These are phyloP conservation scores for Trichoderma erinaceum DNA, from an alignment of 495 filamentous ascomycete genomes.

Conservation along the genomic window DNA sequence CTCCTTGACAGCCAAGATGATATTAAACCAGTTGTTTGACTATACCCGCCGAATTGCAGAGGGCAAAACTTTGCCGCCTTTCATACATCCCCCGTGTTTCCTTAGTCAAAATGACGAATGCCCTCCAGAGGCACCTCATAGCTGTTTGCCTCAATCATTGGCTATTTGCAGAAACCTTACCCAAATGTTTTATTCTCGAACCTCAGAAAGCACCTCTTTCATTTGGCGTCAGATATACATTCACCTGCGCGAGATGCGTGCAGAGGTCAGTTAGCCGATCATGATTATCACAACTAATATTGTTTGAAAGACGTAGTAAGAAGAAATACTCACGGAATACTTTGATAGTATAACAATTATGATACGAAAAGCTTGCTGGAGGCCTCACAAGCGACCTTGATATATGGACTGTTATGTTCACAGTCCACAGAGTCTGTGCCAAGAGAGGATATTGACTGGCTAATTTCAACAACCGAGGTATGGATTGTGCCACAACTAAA, in stretches of 20 bases:
- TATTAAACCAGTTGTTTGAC: background rate
- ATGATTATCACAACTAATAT: background rate
- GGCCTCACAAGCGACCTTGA: background rate
- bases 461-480: background rate
- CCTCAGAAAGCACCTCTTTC: background rate
- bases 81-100: background rate
- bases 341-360: background rate
- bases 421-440: background rate
- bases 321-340: background rate
- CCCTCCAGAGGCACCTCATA: background rate
- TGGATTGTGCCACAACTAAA: background rate
- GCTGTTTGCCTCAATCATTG: background rate
- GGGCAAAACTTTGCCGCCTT: background rate
- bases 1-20: background rate
- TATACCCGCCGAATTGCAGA: background rate
- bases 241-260: background rate
- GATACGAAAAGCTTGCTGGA: background rate
- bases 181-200: background rate
- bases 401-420: background rate
- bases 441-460: background rate
- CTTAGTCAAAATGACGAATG: background rate
- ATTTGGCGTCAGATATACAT: background rate
- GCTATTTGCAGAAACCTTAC: background rate
- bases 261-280: background rate
- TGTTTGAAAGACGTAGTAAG: background rate